Evolutionary conservation across 352 stramenopile species (phyloP).

Genomic region (Pythium chondricola): DNA sequence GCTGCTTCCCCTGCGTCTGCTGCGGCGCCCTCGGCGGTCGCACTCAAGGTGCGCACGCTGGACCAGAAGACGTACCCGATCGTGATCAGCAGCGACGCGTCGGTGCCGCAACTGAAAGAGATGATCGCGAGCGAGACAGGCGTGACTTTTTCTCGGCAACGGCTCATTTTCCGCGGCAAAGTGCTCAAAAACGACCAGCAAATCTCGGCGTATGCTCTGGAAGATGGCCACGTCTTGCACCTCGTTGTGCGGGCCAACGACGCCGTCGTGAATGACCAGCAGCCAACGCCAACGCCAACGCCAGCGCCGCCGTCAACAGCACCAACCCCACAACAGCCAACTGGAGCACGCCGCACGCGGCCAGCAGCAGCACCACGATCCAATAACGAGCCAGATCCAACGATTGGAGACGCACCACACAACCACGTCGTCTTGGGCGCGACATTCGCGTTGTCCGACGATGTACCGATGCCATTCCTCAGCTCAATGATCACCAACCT

Average conservation of each 20-base stretch:
- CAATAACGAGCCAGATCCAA: slow-evolving; percentile 75
- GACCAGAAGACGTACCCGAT: slow-evolving; percentile 81
- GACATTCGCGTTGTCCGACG: slow-evolving; percentile 63
- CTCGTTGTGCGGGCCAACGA: slow-evolving; percentile 55
- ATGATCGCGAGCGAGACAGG: slow-evolving; percentile 60
- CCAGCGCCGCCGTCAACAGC: neutral
- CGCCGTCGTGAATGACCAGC: neutral
- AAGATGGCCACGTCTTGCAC: slow-evolving; percentile 81
- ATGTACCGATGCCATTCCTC: slow-evolving; percentile 77
- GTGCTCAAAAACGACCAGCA: slow-evolving; percentile 85
- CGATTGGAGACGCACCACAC: slow-evolving; percentile 14
- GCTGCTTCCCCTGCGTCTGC: neutral
- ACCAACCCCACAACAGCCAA: slow-evolving; percentile 1
- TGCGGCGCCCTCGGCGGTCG: slow-evolving; percentile 23
- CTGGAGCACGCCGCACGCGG: slow-evolving; percentile 3
- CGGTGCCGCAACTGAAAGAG: slow-evolving; percentile 73
- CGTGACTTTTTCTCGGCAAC: slow-evolving; percentile 61
- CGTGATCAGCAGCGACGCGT: slow-evolving; percentile 48
- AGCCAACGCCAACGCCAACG: neutral
- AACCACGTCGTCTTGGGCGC: slow-evolving; percentile 69
- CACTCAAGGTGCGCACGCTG: slow-evolving; percentile 77
- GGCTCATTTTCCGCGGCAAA: slow-evolving; percentile 81
- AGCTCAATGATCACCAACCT: slow-evolving; percentile 80
- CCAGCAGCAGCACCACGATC: slow-evolving; percentile 15
- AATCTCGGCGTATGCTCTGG: slow-evolving; percentile 63